Evolutionary conservation across 1,284 basidiomycete species (phyloP), one percentile per base, ranked within the genome.

Genomic region (Sanghuangporus weigelae): DNA sequence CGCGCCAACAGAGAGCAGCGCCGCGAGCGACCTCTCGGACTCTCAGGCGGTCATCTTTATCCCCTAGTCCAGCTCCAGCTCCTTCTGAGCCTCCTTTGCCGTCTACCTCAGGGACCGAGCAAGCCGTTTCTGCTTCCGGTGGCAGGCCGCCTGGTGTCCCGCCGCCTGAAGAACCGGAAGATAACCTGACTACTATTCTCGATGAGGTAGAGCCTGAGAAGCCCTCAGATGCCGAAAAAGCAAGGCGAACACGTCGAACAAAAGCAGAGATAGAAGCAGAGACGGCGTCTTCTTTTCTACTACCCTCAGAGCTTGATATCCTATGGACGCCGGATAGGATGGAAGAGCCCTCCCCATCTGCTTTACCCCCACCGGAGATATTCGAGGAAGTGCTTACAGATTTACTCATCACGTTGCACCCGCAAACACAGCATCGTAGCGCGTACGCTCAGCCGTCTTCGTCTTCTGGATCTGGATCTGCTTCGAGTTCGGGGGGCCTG

Each of bases 391-490:
- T 84, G 16, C 75, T 92, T 63, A 84, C 87, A 65, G 90, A 91
- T 68, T 72, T 92, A 6, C 81, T 87, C 64, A 84, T 93, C 63
- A 82, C 87, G 2, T 76, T 93, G 42, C 90, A 92, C 73, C 90
- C 91, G 2, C 86, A 90, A 72, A 88, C 86, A 3, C 91, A 93
- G 70, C 84, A 90, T 67, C 80, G 83, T 38, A 85, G 89, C n/a
- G 78, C 84, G 0, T 88, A 86, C 72, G 67, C 82, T 21, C 75
- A 83, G 6, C 71, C 78, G 6, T 46, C 44, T 7, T 46, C 8
- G n/a, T 46, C 44, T 46, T 19, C 44, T 11, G 44, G 44, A 14
- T 46, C 44, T 46, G 44, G 44, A 7, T 21, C 44, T n/a, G 8
- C 1, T 7, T 71, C 79, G 6, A 16, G 23, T 23, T 23, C 23